Evolutionary conservation across 371 early-diverging fungal species (phyloP).

Genomic region (Actinomortierella ambigua): DNA sequence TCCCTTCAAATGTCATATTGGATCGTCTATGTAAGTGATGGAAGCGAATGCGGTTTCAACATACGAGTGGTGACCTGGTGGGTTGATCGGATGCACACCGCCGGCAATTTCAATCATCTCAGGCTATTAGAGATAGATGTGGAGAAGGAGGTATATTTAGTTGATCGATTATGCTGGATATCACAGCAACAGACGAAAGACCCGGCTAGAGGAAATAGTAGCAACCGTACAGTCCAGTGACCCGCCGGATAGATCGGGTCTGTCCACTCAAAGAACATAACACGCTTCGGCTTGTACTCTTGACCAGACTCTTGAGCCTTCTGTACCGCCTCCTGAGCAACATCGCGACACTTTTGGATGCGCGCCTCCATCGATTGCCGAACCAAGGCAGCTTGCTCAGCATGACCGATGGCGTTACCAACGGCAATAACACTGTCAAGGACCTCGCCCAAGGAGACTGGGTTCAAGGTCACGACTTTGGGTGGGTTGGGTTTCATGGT

Average conservation of each 20-base stretch:
- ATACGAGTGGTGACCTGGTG: slow-evolving; percentile 39
- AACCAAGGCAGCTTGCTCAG: slow-evolving; percentile 31
- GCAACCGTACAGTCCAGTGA: slow-evolving; percentile 46
- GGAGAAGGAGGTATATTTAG: too few relatives aligned
- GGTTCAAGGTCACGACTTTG: slow-evolving; percentile 61
- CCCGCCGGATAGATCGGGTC: slow-evolving; percentile 62
- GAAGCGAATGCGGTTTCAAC: too few relatives aligned
- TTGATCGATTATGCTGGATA: too few relatives aligned
- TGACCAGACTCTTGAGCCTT: slow-evolving; percentile 14
- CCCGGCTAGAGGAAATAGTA: not conserved
- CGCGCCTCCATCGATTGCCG: slow-evolving; percentile 28
- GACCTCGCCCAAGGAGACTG: slow-evolving; percentile 55
- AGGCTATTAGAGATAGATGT: slow-evolving; percentile 43
- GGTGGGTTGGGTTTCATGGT: slow-evolving; percentile 54
- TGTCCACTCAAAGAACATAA: slow-evolving; percentile 64
- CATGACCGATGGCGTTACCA: slow-evolving; percentile 50
- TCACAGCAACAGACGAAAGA: slow-evolving; percentile 10
- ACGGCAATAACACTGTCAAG: slow-evolving; percentile 55
- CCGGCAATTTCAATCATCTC: slow-evolving; percentile 63
- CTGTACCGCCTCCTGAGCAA: slow-evolving; percentile 20
- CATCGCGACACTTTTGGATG: slow-evolving; percentile 31
- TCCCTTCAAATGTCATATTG: too few relatives aligned
- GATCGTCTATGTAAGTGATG: too few relatives aligned
- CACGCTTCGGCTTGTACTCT: slow-evolving; percentile 37
- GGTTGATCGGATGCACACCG: slow-evolving; percentile 55